Conservation (phyloP, 352 stramenopile genomes). For the Pythium rhizo-oryzae region DNA sequence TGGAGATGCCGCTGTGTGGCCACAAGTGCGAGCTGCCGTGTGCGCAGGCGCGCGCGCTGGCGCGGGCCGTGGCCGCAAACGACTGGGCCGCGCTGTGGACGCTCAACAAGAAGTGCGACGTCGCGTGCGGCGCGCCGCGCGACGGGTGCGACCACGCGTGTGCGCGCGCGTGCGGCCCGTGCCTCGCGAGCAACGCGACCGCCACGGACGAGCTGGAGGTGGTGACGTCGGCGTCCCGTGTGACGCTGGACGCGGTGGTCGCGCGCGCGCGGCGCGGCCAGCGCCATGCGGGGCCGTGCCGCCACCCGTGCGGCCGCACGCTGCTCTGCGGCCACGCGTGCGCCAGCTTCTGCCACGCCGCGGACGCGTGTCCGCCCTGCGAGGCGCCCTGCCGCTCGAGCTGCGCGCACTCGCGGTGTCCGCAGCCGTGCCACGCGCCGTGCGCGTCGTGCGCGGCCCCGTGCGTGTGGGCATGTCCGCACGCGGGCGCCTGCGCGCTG, state of each 20-base stretch:
- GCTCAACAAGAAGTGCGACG: slow-evolving; percentile 31
- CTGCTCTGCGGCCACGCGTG: slow-evolving; percentile 74
- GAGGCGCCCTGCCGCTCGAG: slow-evolving; percentile 42
- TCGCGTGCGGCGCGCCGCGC: slow-evolving; percentile 23
- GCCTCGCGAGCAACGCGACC: slow-evolving; percentile 32
- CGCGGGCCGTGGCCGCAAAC: slow-evolving; percentile 20
- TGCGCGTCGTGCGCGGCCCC: slow-evolving; percentile 75
- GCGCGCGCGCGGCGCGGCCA: slow-evolving; percentile 35
- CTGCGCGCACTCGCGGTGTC: slow-evolving; percentile 71
- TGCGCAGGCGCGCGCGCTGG: not conserved
- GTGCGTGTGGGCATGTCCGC: slow-evolving; percentile 73
- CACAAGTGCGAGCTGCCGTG: slow-evolving; percentile 22
- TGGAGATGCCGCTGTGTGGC: slow-evolving; percentile 34
- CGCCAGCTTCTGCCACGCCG: slow-evolving; percentile 53
- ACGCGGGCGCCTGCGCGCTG: slow-evolving; percentile 52
- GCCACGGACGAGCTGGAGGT: too few species aligned
- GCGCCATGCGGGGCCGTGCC: slow-evolving; percentile 37
- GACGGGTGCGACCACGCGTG: slow-evolving; percentile 46
- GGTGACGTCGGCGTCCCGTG: too few species aligned
- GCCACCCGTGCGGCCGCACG: slow-evolving; percentile 59
- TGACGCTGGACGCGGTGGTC: slow-evolving; percentile 31
- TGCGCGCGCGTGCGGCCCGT: slow-evolving; percentile 37
- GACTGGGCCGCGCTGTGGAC: slow-evolving; percentile 2
- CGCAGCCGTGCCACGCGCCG: slow-evolving; percentile 41
- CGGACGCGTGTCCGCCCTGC: slow-evolving; percentile 57